Base-by-base conservation (phyloP, 306 rosid genomes). In the Cucumis hystrix region DNA sequence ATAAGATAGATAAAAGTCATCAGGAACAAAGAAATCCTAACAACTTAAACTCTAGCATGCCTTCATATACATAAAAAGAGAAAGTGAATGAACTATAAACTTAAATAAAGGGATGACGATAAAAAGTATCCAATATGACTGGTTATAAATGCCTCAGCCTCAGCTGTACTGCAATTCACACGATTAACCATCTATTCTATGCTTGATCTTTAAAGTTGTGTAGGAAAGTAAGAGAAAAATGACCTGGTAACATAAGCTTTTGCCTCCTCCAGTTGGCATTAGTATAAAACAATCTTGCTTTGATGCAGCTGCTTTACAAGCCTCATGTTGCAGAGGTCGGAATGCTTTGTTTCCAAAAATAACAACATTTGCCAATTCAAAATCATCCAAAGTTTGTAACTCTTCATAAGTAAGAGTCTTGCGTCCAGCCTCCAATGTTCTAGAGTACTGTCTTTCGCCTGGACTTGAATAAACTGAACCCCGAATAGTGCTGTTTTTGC, bases 261-360 rank as follows among this genome's bases (percentile, higher is more conserved):
- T 95, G 43, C 97, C 98, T 71, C 98, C 98, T 76, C 98, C 98
- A 9, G 98, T 95, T 43, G 98, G 98, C 98, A 95, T 95, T 68
- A 95, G 92, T 81, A 95, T 84, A 81, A 95, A 95, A 81, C 96
- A 90, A 86, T 95, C 97, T 78, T 63, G 86, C 81, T 87, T 95
- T 79, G 91, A 88, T 85, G 89, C 77, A 68, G 92, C 89, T 69
- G 85, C 89, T 87, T 85, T 84, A 83, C 98, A 95, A 74, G 98
- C 98, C 82, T 87, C 83, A 74, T 88, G 93, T 83, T 95, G 98
- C 92, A 95, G 85, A 28, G 98, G 97, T 81, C 97, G 91, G 81
- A 92, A 87, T 75, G 82, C 45, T 77, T 39, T 89, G 75, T 95
- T 95, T 75, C 97, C 96, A 80, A 95, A 95, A 80, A 92, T 82